Evolutionary conservation across 2,329 filamentous ascomycete genomes (phyloP), one percentile per base, ranked within the genome.

Genomic region (Chaetomium sp.): DNA sequence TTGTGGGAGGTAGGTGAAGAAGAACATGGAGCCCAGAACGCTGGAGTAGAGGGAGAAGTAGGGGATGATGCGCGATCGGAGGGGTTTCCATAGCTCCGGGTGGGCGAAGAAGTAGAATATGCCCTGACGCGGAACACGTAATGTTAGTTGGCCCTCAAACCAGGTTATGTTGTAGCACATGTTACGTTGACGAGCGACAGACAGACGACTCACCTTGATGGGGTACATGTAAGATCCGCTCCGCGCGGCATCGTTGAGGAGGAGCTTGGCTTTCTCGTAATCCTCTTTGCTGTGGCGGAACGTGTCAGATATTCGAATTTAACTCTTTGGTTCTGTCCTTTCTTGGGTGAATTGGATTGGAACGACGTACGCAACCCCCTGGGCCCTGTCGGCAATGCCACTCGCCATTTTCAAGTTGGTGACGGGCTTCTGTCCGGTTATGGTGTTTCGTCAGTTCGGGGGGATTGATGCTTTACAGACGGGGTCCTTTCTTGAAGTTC

Each of bases 151-250:
- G 4, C 32, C 40, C 35, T 4, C 45, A 32, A 37, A 6, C 19
- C 19, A 49, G 51, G 45, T 27, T 41, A 19, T 7, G 36, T 7
- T 5, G 43, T 42, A 27, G 49, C 49, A 48, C 36, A 1, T 44
- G n/a, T 41, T 12, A 12, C 37, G 8, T 8, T 9, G 37, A 8
- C 11, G 14, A 14, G 14, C 6, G 6, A 7, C 14, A 6, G 37
- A 14, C 32, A 38, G 19, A 32, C 32, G n/a, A 38, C 58, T 36
- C 68, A 80, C 78, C 76, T 80, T 91, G 71, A 96, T 78, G 33
- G 92, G 92, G 71, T 96, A 96, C 60, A 95, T 71, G 68, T 94
- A 96, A 32, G 91, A 83, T 49, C 84, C 82, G 61, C 90, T 95
- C 64, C 78, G 82, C 51, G 85, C 81, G 36, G 89, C 88, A 65